Conservation (phyloP, 306 rosid genomes). For the Quercus gilva region DNA sequence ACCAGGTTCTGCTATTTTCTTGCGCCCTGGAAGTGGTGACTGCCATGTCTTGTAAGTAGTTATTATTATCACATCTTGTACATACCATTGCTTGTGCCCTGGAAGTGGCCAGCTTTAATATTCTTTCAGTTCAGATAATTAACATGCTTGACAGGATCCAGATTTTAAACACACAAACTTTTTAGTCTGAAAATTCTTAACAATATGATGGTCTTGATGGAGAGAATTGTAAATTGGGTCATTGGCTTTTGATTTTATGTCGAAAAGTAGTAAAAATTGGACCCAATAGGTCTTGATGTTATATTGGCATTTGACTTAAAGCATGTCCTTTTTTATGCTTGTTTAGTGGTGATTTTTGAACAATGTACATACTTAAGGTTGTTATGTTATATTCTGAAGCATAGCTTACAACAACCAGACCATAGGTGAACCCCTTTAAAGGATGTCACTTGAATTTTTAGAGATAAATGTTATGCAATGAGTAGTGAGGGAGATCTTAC, state of each 20-base stretch:
- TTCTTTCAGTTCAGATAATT: not conserved
- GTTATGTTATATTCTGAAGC: not conserved
- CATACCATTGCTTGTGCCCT: constrained; percentile 5
- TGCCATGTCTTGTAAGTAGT: constrained; percentile 83
- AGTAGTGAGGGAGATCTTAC: constrained; percentile 11
- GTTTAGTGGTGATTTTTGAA: not conserved
- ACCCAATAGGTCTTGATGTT: not conserved
- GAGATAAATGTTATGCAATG: not conserved
- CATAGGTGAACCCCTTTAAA: not conserved
- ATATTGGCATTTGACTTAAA: not conserved
- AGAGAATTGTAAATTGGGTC: constrained; percentile 9
- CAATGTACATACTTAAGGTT: not conserved
- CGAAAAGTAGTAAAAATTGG: not conserved
- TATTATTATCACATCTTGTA: not conserved
- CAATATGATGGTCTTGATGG: not conserved
- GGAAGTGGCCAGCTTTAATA: constrained; percentile 14
- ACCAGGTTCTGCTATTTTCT: constrained; percentile 52
- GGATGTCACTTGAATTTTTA: constrained; percentile 21
- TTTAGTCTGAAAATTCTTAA: not conserved
- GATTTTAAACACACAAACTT: constrained; percentile 7
- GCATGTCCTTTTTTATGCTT: not conserved
- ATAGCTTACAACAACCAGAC: not conserved
- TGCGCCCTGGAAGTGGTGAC: constrained; percentile 78
- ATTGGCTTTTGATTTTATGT: not conserved
- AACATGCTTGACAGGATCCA: constrained; percentile 13